These are phyloP conservation scores for Colletotrichum spinosum DNA, from an alignment of 2,329 filamentous ascomycete species.

Conservation along the genomic window DNA sequence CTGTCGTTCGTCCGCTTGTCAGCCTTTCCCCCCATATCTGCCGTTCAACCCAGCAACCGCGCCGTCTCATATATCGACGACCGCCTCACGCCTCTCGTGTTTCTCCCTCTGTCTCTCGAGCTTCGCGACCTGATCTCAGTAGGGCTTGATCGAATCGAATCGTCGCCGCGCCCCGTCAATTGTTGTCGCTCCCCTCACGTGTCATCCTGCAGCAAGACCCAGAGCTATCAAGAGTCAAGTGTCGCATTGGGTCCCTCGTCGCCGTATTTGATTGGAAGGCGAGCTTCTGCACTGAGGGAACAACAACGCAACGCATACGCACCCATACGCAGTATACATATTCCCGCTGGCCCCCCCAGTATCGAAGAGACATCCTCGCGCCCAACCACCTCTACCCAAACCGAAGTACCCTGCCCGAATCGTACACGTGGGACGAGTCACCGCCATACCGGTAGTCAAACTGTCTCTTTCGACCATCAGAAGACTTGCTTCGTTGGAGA, in stretches of 20 bases:
- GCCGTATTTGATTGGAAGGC: constrained; percentile 32
- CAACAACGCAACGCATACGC: constrained; percentile 35
- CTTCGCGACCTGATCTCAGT: not conserved
- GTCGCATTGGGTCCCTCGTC: constrained; percentile 30
- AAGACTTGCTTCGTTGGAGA: constrained; percentile 18
- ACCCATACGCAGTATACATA: constrained; percentile 18
- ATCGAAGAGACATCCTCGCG: constrained; percentile 12
- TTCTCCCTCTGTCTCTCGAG: constrained; percentile 10
- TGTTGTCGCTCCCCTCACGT: constrained; percentile 30
- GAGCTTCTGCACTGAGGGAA: constrained; percentile 30
- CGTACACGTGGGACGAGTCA: constrained; percentile 37
- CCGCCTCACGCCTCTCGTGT: constrained; percentile 11
- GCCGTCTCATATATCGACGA: constrained; percentile 33
- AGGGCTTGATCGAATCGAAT: too few relatives aligned
- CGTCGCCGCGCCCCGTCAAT: constrained; percentile 13
- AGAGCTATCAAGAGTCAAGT: constrained; percentile 11
- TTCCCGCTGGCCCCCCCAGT: constrained; percentile 28
- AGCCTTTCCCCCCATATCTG: constrained; percentile 8
- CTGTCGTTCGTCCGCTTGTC: constrained; percentile 9
- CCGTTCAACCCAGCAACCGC: constrained; percentile 26
- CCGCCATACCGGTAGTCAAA: constrained; percentile 26
- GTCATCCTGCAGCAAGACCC: constrained; percentile 31
- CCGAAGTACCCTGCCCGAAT: constrained; percentile 30
- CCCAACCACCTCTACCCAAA: constrained; percentile 35
- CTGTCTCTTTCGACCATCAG: constrained; percentile 5